Percentiles rank a stretch among this genome's conserved stretches.
Conservation (phyloP, 495 filamentous ascomycete species). For the Trichoderma erinaceum region DNA sequence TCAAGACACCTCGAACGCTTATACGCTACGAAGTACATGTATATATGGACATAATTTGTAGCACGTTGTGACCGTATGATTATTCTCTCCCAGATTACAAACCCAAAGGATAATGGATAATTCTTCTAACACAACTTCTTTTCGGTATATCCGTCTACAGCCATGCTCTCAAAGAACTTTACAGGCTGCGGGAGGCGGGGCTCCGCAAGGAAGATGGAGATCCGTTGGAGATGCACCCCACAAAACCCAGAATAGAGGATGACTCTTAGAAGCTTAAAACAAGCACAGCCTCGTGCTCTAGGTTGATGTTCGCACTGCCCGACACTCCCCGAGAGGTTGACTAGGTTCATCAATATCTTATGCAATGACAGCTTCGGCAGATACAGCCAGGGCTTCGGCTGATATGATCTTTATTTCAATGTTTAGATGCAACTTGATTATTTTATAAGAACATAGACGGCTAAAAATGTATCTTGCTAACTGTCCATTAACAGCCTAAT, state of each 20-base stretch:
- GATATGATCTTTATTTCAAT: not conserved
- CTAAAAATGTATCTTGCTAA: not conserved
- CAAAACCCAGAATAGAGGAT: not conserved
- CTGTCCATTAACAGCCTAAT: not conserved
- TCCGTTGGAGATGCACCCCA: not conserved
- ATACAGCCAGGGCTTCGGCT: not conserved
- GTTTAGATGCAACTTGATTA: not conserved
- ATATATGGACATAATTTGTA: too few relatives aligned
- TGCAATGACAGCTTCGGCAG: not conserved
- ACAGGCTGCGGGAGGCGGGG: not conserved
- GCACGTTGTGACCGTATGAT: not conserved
- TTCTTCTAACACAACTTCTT: not conserved
- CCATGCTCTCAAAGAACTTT: not conserved
- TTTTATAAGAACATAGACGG: not conserved
- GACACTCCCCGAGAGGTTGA: not conserved
- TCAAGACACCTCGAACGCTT: not conserved
- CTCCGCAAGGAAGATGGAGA: not conserved
- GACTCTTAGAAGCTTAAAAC: conserved; percentile 1
- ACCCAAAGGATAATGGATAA: not conserved
- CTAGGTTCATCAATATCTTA: too few relatives aligned
- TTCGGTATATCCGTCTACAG: not conserved
- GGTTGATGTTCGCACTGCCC: not conserved
- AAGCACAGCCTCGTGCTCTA: not conserved
- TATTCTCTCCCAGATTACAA: not conserved
- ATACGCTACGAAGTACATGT: too few relatives aligned